Evolutionary conservation across 1,284 basidiomycete species (phyloP).

Genomic region (Vanrija humicola): DNA sequence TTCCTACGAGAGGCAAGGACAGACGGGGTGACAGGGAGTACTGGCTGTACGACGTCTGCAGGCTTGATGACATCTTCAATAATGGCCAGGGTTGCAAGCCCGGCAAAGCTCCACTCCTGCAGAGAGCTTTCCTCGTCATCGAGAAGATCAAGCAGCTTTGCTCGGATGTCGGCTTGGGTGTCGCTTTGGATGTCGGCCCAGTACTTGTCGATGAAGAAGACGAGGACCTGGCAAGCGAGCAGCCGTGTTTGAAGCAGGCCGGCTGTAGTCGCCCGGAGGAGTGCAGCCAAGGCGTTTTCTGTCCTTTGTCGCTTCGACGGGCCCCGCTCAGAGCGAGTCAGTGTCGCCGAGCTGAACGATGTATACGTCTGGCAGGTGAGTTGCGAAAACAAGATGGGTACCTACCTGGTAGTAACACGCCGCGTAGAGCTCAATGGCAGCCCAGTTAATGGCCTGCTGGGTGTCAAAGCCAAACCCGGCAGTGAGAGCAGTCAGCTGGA

Average conservation of each 20-base stretch:
- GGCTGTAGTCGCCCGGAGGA: slow-evolving; percentile 56
- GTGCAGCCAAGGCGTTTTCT: slow-evolving; percentile 55
- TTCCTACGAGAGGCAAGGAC: slow-evolving; percentile 1
- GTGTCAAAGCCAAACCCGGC: slow-evolving; percentile 68
- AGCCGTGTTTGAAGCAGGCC: slow-evolving; percentile 38
- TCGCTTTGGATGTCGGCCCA: slow-evolving; percentile 60
- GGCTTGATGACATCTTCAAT: neutral
- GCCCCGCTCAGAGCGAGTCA: neutral
- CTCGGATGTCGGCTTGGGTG: slow-evolving; percentile 58
- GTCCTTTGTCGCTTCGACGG: slow-evolving; percentile 52
- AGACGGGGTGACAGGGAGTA: slow-evolving; percentile 21
- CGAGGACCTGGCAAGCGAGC: slow-evolving; percentile 68
- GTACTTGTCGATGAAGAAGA: slow-evolving; percentile 78
- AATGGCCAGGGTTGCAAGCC: slow-evolving; percentile 58
- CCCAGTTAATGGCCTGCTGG: slow-evolving; percentile 72
- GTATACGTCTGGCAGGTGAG: slow-evolving; percentile 2
- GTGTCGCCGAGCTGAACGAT: neutral
- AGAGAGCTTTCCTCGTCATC: slow-evolving; percentile 61
- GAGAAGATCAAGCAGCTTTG: slow-evolving; percentile 59
- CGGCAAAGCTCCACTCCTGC: slow-evolving; percentile 78
- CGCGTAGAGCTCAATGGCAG: slow-evolving; percentile 73
- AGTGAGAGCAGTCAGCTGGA: slow-evolving; percentile 18
- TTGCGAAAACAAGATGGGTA: neutral
- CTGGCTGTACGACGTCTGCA: neutral
- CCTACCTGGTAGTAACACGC: slow-evolving; percentile 68